A percentile compares a stretch with the other conserved stretches of the same genome.
Conservation (phyloP, 2,329 filamentous ascomycete genomes). For the Colletotrichum costaricense region DNA sequence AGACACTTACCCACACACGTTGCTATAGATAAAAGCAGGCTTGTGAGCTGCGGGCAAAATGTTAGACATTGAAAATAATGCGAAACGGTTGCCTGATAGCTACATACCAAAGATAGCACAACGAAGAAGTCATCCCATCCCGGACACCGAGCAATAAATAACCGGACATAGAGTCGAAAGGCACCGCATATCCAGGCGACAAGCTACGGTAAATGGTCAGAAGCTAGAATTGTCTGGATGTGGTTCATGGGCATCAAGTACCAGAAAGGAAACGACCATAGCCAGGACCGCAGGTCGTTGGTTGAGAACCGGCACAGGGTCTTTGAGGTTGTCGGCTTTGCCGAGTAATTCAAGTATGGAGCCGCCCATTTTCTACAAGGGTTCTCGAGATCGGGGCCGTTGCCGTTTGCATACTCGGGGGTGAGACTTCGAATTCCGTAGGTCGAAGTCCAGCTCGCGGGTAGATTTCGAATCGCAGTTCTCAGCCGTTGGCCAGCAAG, state of each 20-base stretch:
- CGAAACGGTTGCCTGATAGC: neutral
- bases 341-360: conserved; percentile 36
- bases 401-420: conserved; percentile 19
- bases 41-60: neutral
- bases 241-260: neutral
- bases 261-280: conserved; percentile 35
- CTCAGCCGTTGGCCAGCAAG: neutral
- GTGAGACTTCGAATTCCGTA: neutral
- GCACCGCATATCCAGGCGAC: conserved; percentile 31
- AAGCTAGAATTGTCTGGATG: neutral
- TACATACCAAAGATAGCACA: conserved; percentile 31
- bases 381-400: neutral
- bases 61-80: neutral
- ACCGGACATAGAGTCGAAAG: conserved; percentile 37
- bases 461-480: neutral
- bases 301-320: conserved; percentile 35
- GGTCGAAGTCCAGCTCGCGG: neutral
- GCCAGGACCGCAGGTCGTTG: conserved; percentile 28
- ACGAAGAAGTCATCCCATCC: conserved; percentile 39
- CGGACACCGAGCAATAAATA: conserved; percentile 22
- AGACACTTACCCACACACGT: conserved; percentile 12
- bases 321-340: conserved; percentile 35
- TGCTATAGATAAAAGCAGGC: conserved; percentile 15
- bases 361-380: conserved; percentile 19
- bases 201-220: neutral